Conservation (phyloP, 2,329 filamentous ascomycete genomes). For the Emydomyces testavorans region DNA sequence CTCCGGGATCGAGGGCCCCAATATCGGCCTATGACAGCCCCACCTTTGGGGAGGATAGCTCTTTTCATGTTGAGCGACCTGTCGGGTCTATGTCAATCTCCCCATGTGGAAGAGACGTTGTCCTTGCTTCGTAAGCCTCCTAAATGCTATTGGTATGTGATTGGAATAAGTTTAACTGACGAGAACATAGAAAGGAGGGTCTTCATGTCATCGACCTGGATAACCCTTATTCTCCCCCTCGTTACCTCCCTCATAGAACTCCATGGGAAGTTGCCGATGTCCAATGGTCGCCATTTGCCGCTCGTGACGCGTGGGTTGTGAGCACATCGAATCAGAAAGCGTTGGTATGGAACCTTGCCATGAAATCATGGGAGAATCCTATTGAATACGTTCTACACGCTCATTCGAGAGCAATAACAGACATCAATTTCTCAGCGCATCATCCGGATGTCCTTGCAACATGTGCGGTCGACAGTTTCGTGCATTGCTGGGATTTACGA, state of each 20-base stretch:
- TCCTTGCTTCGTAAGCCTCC: constrained; percentile 57
- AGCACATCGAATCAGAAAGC: constrained; percentile 92
- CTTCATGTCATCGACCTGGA: constrained; percentile 87
- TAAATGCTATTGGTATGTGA: constrained; percentile 6
- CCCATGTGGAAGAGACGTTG: constrained; percentile 78
- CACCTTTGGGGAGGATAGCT: constrained; percentile 74
- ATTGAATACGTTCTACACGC: constrained; percentile 83
- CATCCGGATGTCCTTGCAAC: constrained; percentile 82
- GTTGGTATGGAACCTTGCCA: constrained; percentile 81
- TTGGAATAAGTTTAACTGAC: constrained; percentile 14
- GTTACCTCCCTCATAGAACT: constrained; percentile 71
- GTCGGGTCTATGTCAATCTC: constrained; percentile 90
- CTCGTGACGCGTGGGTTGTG: constrained; percentile 81
- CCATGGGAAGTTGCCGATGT: constrained; percentile 95
- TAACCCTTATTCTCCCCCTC: constrained; percentile 74
- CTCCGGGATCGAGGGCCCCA: constrained; percentile 26
- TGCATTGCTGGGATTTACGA: constrained; percentile 84
- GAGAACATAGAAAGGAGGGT: constrained; percentile 54
- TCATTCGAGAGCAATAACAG: constrained; percentile 79
- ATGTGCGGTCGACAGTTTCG: constrained; percentile 83
- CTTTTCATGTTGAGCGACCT: constrained; percentile 65
- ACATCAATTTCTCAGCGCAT: constrained; percentile 91
- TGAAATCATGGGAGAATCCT: constrained; percentile 58
- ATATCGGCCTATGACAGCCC: constrained; percentile 65
- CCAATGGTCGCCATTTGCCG: constrained; percentile 90